Evolutionary conservation across 106 monocot genomes (phyloP).

Genomic region (Narthecium ossifragum): DNA sequence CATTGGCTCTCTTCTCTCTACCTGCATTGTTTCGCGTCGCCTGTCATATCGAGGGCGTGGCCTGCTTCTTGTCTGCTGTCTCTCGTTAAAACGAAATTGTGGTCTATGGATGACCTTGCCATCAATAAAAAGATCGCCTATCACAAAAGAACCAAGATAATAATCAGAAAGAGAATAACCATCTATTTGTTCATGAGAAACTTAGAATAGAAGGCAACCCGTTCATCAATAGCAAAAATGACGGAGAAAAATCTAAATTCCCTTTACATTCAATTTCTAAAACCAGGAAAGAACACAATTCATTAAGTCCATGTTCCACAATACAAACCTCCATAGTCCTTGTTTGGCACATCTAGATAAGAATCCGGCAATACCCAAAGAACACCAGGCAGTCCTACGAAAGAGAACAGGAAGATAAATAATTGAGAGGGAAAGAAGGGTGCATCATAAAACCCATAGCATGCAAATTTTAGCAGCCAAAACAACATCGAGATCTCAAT

Average conservation of each 20-base stretch:
- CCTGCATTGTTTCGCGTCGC: conserved; percentile 65
- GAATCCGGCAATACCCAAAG: conserved; percentile 98
- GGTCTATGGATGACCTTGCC: conserved; percentile 91
- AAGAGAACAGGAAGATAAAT: no score
- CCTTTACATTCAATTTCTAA: neutral
- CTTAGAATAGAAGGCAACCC: no score
- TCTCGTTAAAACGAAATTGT: conserved; percentile 77
- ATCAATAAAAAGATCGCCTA: conserved; percentile 93
- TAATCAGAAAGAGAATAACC: no score
- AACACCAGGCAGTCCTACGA: conserved; percentile 79
- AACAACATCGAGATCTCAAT: neutral
- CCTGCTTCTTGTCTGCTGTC: conserved; percentile 60
- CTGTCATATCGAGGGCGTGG: conserved; percentile 76
- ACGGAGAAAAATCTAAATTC: neutral
- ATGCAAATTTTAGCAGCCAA: no score
- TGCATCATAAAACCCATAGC: no score
- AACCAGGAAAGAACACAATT: neutral
- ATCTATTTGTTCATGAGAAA: no score
- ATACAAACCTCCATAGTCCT: conserved; percentile 92
- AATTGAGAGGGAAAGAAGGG: no score
- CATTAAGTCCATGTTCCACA: neutral
- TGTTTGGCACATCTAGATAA: conserved; percentile 95
- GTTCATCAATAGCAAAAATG: neutral
- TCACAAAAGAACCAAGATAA: conserved; percentile 7
- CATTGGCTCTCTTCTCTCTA: conserved; percentile 64